phyloP scores from a whole-genome alignment of 148 eudicot genomes.

The Rhododendron simsii region DNA sequence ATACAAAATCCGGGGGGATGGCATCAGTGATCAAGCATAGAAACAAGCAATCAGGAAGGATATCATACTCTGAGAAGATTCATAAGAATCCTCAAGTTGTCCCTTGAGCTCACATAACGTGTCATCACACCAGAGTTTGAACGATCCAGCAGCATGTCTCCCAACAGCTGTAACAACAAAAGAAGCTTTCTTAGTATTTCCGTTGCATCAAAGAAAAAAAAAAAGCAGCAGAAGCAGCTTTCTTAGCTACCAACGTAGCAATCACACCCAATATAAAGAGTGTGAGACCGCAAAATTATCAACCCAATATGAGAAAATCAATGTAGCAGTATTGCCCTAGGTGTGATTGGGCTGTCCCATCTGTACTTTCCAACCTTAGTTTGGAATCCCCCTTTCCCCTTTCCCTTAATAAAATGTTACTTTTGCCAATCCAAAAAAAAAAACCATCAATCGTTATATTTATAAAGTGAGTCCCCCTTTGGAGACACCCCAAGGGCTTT shows the following conservation, averaged over 20 bases:
- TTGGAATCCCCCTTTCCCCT: too few relatives aligned
- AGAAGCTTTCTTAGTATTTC: neutral
- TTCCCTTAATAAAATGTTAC: too few relatives aligned
- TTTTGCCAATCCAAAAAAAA: too few relatives aligned
- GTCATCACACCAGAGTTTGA: constrained; percentile 76
- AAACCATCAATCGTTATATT: neutral
- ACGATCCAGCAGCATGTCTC: constrained; percentile 83
- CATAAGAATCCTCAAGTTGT: constrained; percentile 82
- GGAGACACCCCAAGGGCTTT: neutral
- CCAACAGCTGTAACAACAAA: constrained; percentile 53
- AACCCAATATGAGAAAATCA: neutral
- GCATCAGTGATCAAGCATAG: neutral
- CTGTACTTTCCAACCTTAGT: too few relatives aligned
- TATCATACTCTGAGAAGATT: constrained; percentile 80
- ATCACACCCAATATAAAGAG: neutral
- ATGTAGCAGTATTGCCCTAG: neutral
- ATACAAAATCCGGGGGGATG: neutral
- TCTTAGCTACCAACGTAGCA: neutral
- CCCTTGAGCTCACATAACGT: constrained; percentile 73
- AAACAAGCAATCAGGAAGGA: neutral
- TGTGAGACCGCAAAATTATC: neutral
- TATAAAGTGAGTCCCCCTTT: neutral
- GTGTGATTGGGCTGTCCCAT: too few relatives aligned
- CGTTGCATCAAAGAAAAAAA: neutral
- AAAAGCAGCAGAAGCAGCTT: neutral